These are phyloP conservation scores for Forsythia viridissima DNA, from an alignment of 257 asterid species.

Conservation along the genomic window DNA sequence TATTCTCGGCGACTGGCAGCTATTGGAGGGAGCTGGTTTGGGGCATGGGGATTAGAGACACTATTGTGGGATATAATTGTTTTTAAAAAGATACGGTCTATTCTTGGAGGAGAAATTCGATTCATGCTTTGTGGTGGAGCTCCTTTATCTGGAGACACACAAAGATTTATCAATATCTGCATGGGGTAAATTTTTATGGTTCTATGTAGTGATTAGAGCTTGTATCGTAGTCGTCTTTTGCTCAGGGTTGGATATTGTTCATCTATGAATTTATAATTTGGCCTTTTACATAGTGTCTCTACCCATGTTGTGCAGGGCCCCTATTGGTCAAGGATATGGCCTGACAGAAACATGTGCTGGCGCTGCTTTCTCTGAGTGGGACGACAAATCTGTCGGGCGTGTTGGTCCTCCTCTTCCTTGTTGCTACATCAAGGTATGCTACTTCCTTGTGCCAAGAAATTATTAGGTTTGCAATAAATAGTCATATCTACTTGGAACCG, in stretches of 20 bases:
- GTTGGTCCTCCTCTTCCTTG: slow-evolving; percentile 99
- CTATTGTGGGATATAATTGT: slow-evolving; percentile 65
- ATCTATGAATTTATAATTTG: neutral
- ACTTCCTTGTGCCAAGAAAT: neutral
- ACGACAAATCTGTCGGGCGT: slow-evolving; percentile 83
- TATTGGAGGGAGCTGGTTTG: slow-evolving; percentile 89
- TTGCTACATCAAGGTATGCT: slow-evolving; percentile 74
- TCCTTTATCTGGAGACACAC: slow-evolving; percentile 90
- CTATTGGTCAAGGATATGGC: slow-evolving; percentile 96
- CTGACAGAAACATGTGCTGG: slow-evolving; percentile 95
- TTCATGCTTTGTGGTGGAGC: slow-evolving; percentile 99
- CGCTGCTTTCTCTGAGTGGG: slow-evolving; percentile 85
- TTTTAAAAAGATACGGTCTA: slow-evolving; percentile 63
- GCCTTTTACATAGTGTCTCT: neutral
- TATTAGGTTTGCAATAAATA: neutral
- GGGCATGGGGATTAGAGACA: slow-evolving; percentile 82
- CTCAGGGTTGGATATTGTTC: slow-evolving; percentile 13
- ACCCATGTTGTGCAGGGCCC: slow-evolving; percentile 60
- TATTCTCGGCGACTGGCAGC: slow-evolving; percentile 70
- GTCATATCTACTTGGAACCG: slow-evolving; percentile 10
- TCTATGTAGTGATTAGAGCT: neutral
- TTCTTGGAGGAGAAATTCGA: slow-evolving; percentile 88
- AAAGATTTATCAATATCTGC: slow-evolving; percentile 92
- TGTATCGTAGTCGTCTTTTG: slow-evolving; percentile 5
- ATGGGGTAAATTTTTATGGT: slow-evolving; percentile 62